Evolutionary conservation across 495 filamentous ascomycete genomes (phyloP), one percentile per base, ranked within the genome.

Genomic region (Aspergillus kassunensis): DNA sequence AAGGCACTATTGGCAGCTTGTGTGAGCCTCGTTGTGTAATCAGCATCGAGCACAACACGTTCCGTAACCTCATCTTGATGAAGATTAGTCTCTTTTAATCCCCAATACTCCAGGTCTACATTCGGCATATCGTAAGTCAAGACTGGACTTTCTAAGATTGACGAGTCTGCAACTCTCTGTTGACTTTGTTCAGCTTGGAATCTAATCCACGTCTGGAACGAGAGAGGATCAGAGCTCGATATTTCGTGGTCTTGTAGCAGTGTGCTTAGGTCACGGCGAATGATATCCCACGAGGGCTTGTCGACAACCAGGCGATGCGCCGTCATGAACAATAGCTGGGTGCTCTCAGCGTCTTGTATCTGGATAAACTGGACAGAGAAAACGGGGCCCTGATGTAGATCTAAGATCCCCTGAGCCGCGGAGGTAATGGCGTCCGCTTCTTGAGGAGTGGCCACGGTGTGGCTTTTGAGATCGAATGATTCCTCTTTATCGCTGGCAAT

Each of bases 1-100:
- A 78, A 50, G 6, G 62, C 24, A 2, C 57, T 49, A 45, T 77
- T 52, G 2, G 41, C 62, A 12, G 55, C 49, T 54, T 59, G 3
- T 67, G 39, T 3, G 49, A 18, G 66, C 23, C 0, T 60, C 27
- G 5, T n/a, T n/a, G 73, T 77, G 6, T 62, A 56, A 8, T 61
- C 23, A 1, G 4, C 19, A 39, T 74, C 70, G 13, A 80, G 44
- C 10, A 35, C 16, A 3, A 49, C 15, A 11, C 4, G 23, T 44
- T 55, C 45, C 1, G 31, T 11, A 6, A 37, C 20, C 24, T 44
- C 41, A 37, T 44, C 49, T 0, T 19, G 3, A 16, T 49, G 20
- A 13, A 42, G 23, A 15, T 55, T 55, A 11, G 7, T 9, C 7
- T 18, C 41, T 1, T 42, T 19, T 12, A 58, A 37, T 3, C 37